phyloP scores from a whole-genome alignment of 129 eudicot species.

The Flaveria linearis region DNA sequence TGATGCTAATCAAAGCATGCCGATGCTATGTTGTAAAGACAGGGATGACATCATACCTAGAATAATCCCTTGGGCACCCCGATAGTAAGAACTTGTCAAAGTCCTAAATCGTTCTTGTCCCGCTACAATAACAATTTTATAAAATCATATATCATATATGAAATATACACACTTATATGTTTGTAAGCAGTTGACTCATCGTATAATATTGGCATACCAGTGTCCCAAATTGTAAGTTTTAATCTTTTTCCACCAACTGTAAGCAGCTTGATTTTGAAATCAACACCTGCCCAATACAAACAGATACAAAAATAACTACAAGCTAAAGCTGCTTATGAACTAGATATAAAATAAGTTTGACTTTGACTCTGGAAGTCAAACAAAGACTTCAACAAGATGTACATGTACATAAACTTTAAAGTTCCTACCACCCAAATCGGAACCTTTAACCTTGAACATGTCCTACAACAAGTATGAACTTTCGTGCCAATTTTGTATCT shows the following conservation, averaged over 20 bases:
- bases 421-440: not conserved
- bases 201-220: slow-evolving; percentile 47
- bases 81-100: slow-evolving; percentile 85
- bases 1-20: no score
- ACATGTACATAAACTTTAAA: not conserved
- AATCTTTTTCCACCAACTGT: slow-evolving; percentile 75
- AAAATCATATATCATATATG: slow-evolving; percentile 3
- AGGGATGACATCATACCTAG: slow-evolving; percentile 57
- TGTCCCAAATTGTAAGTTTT: slow-evolving; percentile 97
- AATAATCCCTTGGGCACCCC: slow-evolving; percentile 95
- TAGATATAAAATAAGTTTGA: slow-evolving; percentile 2
- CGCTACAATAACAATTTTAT: slow-evolving; percentile 52
- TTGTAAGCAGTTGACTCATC: not conserved
- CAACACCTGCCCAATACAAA: slow-evolving; percentile 60
- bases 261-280: slow-evolving; percentile 76
- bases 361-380: slow-evolving; percentile 31
- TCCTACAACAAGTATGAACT: not conserved
- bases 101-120: slow-evolving; percentile 99
- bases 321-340: slow-evolving; percentile 5
- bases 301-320: slow-evolving; percentile 9
- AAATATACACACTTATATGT: not conserved
- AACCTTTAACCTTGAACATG: not conserved
- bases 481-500: not conserved
- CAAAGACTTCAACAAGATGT: not conserved
- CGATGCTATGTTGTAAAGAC: not conserved